Evolutionary conservation across 2,329 filamentous ascomycete genomes (phyloP), one percentile per base, ranked within the genome.

Genomic region (Aspergillus puulaauensis): DNA sequence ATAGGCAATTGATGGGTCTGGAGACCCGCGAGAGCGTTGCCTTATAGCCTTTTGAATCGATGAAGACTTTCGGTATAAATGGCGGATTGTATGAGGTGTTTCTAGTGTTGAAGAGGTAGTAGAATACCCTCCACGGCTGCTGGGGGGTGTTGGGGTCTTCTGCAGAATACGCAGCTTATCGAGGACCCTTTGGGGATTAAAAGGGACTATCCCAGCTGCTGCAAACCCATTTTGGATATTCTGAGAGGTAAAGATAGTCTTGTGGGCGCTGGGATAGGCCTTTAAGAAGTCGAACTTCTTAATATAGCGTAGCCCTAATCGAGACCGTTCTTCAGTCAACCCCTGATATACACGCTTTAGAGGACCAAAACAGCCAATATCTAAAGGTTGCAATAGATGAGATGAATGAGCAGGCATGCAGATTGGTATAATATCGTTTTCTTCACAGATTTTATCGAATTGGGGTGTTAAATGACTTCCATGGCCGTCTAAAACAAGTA

Each of bases 151-250:
- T 17, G 31, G 41, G 4, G 49, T 59, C 15, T 31, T 27, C 2
- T 56, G 23, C 19, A 33, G 19, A n/a, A 59, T 59, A 59, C 52
- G 52, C 7, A 59, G 27, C 52, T 59, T 45, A 2, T 39, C 21
- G 9, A 59, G 52, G 5, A 59, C 52, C 14, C 24, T 23, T n/a
- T 55, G 4, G 17, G 52, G 52, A 39, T 59, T 45, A 17, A 52
- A 56, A 19, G 43, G 6, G 24, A 24, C 24, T 24, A 48, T 9
- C n/a, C 57, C 52, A 47, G 52, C 33, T 47, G 52, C 33, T 19
- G 21, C 11, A 46, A 59, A 59, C 21, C 52, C 17, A 52, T 17
- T 59, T 37, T 50, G 12, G 40, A 59, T 55, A 54, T 54, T 49
- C 12, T 52, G 11, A 23, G 23, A 6, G 24, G 6, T 55, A 37